Evolutionary conservation across 2,329 filamentous ascomycete genomes (phyloP).

Genomic region (Penicillium decumbens): DNA sequence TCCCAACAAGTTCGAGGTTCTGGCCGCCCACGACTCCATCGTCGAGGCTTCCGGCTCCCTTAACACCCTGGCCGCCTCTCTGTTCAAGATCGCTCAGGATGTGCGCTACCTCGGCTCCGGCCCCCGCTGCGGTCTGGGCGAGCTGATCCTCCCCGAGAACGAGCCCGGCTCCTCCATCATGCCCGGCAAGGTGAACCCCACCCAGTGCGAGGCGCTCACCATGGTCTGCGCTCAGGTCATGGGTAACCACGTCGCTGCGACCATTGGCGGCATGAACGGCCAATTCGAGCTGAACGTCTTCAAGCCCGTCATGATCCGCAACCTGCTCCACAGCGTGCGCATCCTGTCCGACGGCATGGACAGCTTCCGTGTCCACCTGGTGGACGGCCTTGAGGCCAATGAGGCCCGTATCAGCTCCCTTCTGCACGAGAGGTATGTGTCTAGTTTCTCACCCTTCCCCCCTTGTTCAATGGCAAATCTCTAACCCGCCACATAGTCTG

Average conservation of each 20-base stretch:
- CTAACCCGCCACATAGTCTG: slow-evolving; percentile 54
- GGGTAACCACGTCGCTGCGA: slow-evolving; percentile 91
- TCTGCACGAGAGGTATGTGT: slow-evolving; percentile 85
- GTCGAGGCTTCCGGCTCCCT: slow-evolving; percentile 90
- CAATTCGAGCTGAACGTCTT: slow-evolving; percentile 99
- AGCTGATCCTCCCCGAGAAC: slow-evolving; percentile 92
- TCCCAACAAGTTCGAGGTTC: slow-evolving; percentile 97
- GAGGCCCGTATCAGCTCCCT: slow-evolving; percentile 86
- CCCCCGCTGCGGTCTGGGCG: slow-evolving; percentile 89
- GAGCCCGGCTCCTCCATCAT: slow-evolving; percentile 98
- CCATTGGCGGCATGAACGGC: slow-evolving; percentile 92
- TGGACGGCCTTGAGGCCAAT: slow-evolving; percentile 83
- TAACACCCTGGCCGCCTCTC: slow-evolving; percentile 84
- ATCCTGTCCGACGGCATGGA: slow-evolving; percentile 88
- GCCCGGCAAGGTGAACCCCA: slow-evolving; percentile 99
- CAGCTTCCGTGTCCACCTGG: slow-evolving; percentile 91
- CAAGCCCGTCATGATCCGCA: slow-evolving; percentile 94
- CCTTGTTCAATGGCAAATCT: slow-evolving; percentile 5
- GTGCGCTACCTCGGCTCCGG: slow-evolving; percentile 95
- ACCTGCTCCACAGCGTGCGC: slow-evolving; percentile 85
- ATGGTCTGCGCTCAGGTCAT: slow-evolving; percentile 98
- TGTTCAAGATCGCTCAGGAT: slow-evolving; percentile 98
- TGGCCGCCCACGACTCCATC: slow-evolving; percentile 92
- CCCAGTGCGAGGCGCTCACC: slow-evolving; percentile 93
- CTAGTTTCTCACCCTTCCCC: neutral